Evolutionary conservation across 2,329 filamentous ascomycete species (phyloP), one percentile per base, ranked within the genome.

Genomic region (Chaetothyriales sp.): DNA sequence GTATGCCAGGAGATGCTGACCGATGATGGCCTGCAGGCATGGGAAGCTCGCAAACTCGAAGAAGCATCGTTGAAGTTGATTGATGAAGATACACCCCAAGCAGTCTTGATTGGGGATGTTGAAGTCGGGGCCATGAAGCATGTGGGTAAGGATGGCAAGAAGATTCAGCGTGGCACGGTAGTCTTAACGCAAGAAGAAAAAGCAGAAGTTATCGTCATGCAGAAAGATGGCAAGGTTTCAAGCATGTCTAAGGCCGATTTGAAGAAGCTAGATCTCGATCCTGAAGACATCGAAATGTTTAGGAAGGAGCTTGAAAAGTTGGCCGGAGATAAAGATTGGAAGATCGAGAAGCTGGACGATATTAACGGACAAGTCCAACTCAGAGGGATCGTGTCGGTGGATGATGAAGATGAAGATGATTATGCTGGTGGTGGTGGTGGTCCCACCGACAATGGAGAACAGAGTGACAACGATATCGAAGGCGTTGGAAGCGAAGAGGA

Each of bases 321-420:
- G 43, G 85, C 86, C 0, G 77, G 80, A 2, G 79, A 82, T 6
- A 77, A 80, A 57, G 79, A 80, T 15, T 95, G 88, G 87, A 84
- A 81, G 60, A 70, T 95, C 53, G 85, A 92, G 65, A 73, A 92
- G 12, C 78, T 92, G 1, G 59, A 60, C 42, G 83, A 92, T 60
- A 73, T 79, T 9, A 77, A 81, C 1, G 74, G 77, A 3, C 73
- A 76, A 19, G 69, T 78, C 54, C 82, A 87, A 62, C 77, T 90
- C 43, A 71, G 83, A 44, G 85, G 83, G 0, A 78, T 85, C 43
- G 75, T 90, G 15, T 80, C 83, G 25, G 68, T 70, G 1, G 75
- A 77, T 10, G 73, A 73, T 2, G 74, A 77, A 1, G 72, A 77
- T 0, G 70, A 73, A 8, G 64, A 69, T 7, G 64, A 62, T 15